Conservation (phyloP, 2,329 filamentous ascomycete species). For the Aspergillus sojae region DNA sequence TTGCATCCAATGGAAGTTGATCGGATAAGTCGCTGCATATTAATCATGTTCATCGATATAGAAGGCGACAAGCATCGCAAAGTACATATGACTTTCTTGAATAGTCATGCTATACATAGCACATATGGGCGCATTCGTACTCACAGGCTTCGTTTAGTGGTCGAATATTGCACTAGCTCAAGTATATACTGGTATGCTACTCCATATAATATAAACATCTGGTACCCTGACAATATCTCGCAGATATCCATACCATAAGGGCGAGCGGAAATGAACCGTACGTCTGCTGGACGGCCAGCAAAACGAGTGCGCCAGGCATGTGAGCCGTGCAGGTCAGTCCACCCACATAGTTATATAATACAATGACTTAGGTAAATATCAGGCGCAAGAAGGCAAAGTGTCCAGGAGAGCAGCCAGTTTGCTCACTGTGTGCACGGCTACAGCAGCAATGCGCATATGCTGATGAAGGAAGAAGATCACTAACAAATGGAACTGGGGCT, state of each 20-base stretch:
- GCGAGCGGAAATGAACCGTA: slow-evolving; percentile 8
- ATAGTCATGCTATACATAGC: not conserved
- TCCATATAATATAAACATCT: not conserved
- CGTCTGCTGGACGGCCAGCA: slow-evolving; percentile 28
- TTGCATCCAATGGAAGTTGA: not conserved
- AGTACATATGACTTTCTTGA: not conserved
- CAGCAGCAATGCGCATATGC: slow-evolving; percentile 52
- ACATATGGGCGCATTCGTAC: not conserved
- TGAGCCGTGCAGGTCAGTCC: slow-evolving; percentile 44
- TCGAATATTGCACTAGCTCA: not conserved
- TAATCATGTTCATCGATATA: not conserved
- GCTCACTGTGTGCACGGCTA: slow-evolving; percentile 54
- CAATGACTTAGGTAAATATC: slow-evolving; percentile 12
- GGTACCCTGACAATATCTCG: not conserved
- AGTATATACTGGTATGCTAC: not conserved
- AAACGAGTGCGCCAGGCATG: slow-evolving; percentile 46
- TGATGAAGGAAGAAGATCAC: slow-evolving; percentile 32
- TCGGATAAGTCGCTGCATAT: not conserved
- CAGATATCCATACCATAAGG: not conserved
- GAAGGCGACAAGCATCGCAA: not conserved
- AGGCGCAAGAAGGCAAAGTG: slow-evolving; percentile 58
- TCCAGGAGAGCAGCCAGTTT: slow-evolving; percentile 53
- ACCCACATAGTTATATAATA: not conserved
- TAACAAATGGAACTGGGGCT: slow-evolving; percentile 9
- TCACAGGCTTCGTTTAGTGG: not conserved